Percentiles rank a stretch among this genome's conserved stretches.
Evolutionary conservation across 208 protist genomes (phyloP).

Genomic region (Trypanosoma melophagium): DNA sequence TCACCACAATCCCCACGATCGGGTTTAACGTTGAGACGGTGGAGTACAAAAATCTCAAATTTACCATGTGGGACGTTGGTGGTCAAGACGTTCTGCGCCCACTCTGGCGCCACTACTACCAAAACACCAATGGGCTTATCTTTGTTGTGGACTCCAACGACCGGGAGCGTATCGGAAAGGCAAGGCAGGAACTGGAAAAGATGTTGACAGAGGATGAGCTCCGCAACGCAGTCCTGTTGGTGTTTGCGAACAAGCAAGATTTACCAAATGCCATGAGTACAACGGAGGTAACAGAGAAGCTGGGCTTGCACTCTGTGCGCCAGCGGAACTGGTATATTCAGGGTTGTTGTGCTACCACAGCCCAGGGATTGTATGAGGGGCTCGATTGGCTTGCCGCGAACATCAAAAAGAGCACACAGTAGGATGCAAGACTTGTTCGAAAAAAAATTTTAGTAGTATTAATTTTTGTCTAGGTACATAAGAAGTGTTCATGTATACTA

Average conservation of each 20-base stretch:
- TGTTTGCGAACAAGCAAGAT: conserved; percentile 99
- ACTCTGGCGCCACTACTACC: conserved; percentile 97
- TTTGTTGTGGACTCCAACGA: conserved; percentile 98
- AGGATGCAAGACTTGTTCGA: conserved; percentile 5
- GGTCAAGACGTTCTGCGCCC: conserved; percentile 96
- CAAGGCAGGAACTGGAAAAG: conserved; percentile 92
- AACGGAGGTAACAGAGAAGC: conserved; percentile 95
- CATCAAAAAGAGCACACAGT: conserved; percentile 83
- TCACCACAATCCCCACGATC: conserved; percentile 97
- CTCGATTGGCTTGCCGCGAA: conserved; percentile 90
- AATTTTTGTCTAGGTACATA: not conserved
- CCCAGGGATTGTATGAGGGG: conserved; percentile 92
- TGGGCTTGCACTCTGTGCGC: conserved; percentile 92
- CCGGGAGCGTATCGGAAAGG: conserved; percentile 89
- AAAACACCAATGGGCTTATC: conserved; percentile 96
- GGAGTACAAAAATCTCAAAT: conserved; percentile 96
- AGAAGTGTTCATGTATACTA: not conserved
- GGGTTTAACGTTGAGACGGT: conserved; percentile 98
- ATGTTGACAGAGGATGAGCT: conserved; percentile 98
- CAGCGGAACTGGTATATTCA: conserved; percentile 95
- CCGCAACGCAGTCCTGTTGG: conserved; percentile 93
- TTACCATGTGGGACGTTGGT: conserved; percentile 96
- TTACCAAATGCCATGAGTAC: conserved; percentile 97
- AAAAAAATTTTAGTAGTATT: too few relatives aligned
- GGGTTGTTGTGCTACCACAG: conserved; percentile 89